Percentiles rank a stretch among this genome's conserved stretches.
Conservation (phyloP, 768 basidiomycete species). For the Coprinopsis sp. region DNA sequence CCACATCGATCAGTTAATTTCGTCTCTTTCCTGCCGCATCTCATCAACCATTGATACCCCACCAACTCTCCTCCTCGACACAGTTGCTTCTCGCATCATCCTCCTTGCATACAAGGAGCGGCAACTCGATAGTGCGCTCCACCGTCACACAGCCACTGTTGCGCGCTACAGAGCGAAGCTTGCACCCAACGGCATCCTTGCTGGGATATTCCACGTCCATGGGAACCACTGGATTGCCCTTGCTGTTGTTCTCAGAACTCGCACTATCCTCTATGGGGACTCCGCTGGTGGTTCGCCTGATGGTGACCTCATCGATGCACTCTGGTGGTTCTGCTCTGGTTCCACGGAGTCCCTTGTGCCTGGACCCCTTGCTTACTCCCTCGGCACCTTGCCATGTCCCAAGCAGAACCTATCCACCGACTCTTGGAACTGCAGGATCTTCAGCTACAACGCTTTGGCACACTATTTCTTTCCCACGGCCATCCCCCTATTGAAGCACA, state of each 20-base stretch:
- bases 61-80: slow-evolving; percentile 11
- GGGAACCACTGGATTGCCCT: slow-evolving; percentile 19
- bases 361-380: no score
- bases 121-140: no score
- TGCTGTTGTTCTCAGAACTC: slow-evolving; percentile 4
- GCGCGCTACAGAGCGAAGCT: slow-evolving; percentile 7
- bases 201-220: slow-evolving; percentile 16
- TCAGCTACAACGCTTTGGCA: slow-evolving; percentile 7
- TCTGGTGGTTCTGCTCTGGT: slow-evolving; percentile 14
- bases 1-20: slow-evolving; percentile 12
- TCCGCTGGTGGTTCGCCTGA: slow-evolving; percentile 8
- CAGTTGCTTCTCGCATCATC: slow-evolving; percentile 1
- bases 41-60: not conserved
- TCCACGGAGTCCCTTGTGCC: no score
- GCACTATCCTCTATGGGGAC: slow-evolving; percentile 15
- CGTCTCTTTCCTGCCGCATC: no score
- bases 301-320: not conserved
- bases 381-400: not conserved
- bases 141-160: slow-evolving; percentile 1
- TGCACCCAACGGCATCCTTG: not conserved
- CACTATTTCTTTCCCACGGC: not conserved
- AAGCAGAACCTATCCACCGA: slow-evolving; percentile 6
- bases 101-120: no score
- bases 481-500: not conserved
- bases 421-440: slow-evolving; percentile 12